Evolutionary conservation across 2,329 filamentous ascomycete species (phyloP), one percentile per base, ranked within the genome.

Genomic region (Fusarium sp.): DNA sequence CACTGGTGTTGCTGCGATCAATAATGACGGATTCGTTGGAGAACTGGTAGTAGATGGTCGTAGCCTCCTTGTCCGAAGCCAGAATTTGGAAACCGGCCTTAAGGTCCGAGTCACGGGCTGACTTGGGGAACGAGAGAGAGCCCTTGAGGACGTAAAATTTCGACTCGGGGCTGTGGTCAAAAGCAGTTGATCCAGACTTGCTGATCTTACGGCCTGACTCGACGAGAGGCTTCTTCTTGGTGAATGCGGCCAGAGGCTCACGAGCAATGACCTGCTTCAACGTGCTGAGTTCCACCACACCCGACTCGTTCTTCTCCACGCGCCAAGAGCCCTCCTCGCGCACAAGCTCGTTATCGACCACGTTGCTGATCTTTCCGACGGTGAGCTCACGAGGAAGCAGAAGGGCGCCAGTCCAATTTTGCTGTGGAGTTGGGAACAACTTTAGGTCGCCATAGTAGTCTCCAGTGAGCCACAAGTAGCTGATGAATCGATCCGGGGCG

Each of bases 1-100:
- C 81, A 43, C 80, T 82, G 5, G 80, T 77, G 38, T 80, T 80
- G 33, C 74, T 77, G 6, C 81, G 79, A 52, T 83, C 81, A 21
- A 83, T 72, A 34, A 82, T 73, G 42, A 83, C 62, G 21, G 77
- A 79, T 67, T 83, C 81, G 66, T 83, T 82, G 4, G 78, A 80
- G 68, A 83, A 82, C 49, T 83, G 80, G 67, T 83, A 83, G 70
- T 82, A 82, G 39, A 83, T 78, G 13, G 74, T 77, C 6, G 82
- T 83, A 13, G 75, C 76, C 67, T 83, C 81, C 24, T 78, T 67
- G 4, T 79, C 70, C 7, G 80, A 81, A 3, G 78, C 76, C 5
- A 83, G 68, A 42, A 83, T 81, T 47, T 79, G 76, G 61, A 83
- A 80, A 15, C 82, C 82, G 19, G 79, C 80, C 62, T 78, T 79